Evolutionary conservation across 2,329 filamentous ascomycete genomes (phyloP).

Genomic region (Nothophaeocryptopus gaeumannii): DNA sequence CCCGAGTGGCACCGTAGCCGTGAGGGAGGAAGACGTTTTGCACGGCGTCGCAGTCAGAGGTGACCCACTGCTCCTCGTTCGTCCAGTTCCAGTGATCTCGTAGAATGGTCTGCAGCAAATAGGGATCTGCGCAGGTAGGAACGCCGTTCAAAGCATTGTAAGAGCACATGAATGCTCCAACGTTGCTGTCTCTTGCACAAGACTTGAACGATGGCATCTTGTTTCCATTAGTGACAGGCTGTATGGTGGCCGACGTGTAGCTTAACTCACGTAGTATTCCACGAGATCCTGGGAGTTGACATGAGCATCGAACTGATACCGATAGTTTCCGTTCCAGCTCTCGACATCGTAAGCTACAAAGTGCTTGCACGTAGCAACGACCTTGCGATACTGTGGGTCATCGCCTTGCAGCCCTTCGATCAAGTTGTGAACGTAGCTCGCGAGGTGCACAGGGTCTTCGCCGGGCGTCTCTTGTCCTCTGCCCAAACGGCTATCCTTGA

Average conservation of each 20-base stretch:
- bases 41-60: constrained; percentile 64
- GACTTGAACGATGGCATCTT: constrained; percentile 59
- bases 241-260: no score
- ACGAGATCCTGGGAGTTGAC: constrained; percentile 61
- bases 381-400: constrained; percentile 35
- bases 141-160: constrained; percentile 63
- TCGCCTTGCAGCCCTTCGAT: constrained; percentile 37
- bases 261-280: constrained; percentile 55
- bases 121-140: constrained; percentile 62
- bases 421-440: constrained; percentile 34
- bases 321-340: constrained; percentile 32
- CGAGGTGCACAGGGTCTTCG: constrained; percentile 40
- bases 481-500: constrained; percentile 52
- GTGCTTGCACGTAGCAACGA: constrained; percentile 50
- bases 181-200: constrained; percentile 45
- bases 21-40: constrained; percentile 52
- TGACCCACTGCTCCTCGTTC: constrained; percentile 60
- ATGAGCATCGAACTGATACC: constrained; percentile 55
- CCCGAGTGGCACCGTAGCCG: constrained; percentile 42
- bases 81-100: constrained; percentile 65
- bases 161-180: constrained; percentile 41
- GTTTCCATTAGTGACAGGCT: no score
- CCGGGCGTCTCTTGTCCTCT: constrained; percentile 39
- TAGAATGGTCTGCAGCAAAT: constrained; percentile 61
- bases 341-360: constrained; percentile 39